Evolutionary conservation across 345 rosid genomes (phyloP).

Genomic region (Acer saccharum): DNA sequence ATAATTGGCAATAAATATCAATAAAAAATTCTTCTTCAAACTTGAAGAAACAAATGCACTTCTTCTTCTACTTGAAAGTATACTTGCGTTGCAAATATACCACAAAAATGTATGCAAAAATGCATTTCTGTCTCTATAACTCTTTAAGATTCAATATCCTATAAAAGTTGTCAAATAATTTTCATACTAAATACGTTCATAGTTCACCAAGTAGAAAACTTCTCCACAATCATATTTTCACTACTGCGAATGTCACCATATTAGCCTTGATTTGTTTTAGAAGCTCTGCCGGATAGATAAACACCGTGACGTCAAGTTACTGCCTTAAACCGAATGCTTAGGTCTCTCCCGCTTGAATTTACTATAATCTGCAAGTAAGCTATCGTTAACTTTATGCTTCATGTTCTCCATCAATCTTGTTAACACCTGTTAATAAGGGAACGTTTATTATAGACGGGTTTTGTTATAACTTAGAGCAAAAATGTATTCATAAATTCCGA

Average conservation of each 20-base stretch:
- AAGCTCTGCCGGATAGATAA: background rate
- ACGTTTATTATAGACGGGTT: background rate
- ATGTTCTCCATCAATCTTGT: slow-evolving; percentile 69
- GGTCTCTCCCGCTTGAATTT: slow-evolving; percentile 56
- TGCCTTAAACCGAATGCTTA: slow-evolving; percentile 3
- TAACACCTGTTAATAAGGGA: slow-evolving; percentile 48
- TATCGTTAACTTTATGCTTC: slow-evolving; percentile 75
- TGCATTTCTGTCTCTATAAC: background rate
- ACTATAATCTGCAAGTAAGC: slow-evolving; percentile 81
- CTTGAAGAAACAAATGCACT: background rate
- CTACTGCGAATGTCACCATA: background rate
- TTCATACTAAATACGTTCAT: background rate
- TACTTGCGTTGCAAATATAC: background rate
- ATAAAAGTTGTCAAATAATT: background rate
- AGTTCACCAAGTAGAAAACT: background rate
- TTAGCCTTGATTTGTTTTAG: background rate
- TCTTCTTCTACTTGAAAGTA: background rate
- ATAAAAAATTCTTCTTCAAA: background rate
- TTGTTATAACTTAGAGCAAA: background rate
- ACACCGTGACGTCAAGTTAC: background rate
- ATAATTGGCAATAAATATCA: background rate
- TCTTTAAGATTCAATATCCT: background rate
- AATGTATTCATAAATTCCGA: background rate
- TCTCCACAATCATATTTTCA: too few relatives aligned
- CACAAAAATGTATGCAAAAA: background rate